Percentiles rank a stretch among this genome's conserved stretches.
phyloP scores from a whole-genome alignment of 192 early-diverging fungal species.

The Coemansia pectinata region DNA sequence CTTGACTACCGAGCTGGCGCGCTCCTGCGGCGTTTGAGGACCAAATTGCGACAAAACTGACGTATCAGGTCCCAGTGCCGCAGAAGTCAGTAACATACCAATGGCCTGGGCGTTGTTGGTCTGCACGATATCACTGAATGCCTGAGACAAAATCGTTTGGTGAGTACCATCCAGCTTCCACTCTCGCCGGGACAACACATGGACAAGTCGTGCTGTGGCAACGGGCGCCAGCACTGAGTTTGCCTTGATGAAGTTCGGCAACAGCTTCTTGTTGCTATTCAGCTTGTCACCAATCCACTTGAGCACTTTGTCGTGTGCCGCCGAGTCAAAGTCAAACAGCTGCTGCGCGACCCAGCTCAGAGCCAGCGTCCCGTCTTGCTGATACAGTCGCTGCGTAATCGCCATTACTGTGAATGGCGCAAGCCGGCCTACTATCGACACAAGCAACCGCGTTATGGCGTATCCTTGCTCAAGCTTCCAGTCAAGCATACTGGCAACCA shows the following conservation, averaged over 20 bases:
- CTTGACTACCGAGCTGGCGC: slow-evolving; percentile 9
- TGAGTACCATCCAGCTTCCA: slow-evolving; percentile 22
- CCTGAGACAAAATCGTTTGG: slow-evolving; percentile 17
- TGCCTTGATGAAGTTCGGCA: slow-evolving; percentile 3
- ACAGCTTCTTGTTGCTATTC: neutral
- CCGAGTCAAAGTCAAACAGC: slow-evolving; percentile 8
- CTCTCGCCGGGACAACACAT: slow-evolving; percentile 22
- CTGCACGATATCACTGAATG: slow-evolving; percentile 3
- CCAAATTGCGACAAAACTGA: slow-evolving; percentile 19
- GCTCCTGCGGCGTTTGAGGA: slow-evolving; percentile 16
- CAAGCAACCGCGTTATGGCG: slow-evolving; percentile 1
- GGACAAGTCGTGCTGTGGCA: slow-evolving; percentile 16
- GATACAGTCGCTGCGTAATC: slow-evolving; percentile 5
- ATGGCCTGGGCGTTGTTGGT: slow-evolving; percentile 14
- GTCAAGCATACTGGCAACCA: neutral
- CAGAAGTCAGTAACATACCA: slow-evolving; percentile 20
- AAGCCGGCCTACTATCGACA: neutral
- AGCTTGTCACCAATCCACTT: slow-evolving; percentile 16
- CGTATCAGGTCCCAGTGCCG: slow-evolving; percentile 26
- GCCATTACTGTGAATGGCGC: neutral
- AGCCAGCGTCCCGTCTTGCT: neutral
- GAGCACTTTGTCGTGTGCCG: slow-evolving; percentile 16
- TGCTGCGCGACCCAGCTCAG: slow-evolving; percentile 21
- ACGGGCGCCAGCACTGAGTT: slow-evolving; percentile 13
- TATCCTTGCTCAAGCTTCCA: neutral